Evolutionary conservation across 2,329 filamentous ascomycete species (phyloP).

Genomic region (Aspergillus sp.): DNA sequence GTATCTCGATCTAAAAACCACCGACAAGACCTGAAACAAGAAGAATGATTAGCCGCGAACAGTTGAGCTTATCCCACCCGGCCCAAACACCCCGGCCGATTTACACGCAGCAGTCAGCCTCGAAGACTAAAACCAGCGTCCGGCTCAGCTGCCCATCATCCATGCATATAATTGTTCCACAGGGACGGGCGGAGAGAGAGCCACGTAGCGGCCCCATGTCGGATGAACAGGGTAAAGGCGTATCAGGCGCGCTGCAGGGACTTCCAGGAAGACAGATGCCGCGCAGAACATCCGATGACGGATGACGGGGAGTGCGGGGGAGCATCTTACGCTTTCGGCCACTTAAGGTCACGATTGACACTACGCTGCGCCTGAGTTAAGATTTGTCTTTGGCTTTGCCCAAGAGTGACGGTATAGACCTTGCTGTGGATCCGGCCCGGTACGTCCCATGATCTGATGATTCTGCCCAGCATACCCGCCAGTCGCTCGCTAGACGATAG

Average conservation of each 20-base stretch:
- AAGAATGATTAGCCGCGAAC: background rate
- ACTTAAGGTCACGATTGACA: too few species aligned
- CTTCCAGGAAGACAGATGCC: constrained; percentile 6
- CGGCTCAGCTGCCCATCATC: constrained; percentile 23
- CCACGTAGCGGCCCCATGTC: constrained; percentile 21
- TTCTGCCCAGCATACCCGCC: background rate
- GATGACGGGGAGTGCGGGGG: too few species aligned
- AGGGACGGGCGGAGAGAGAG: constrained; percentile 13
- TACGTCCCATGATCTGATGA: constrained; percentile 2
- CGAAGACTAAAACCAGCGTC: constrained; percentile 4
- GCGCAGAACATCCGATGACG: background rate
- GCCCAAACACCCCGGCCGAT: background rate
- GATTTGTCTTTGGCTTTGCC: background rate
- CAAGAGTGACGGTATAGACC: background rate
- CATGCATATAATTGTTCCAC: constrained; percentile 21
- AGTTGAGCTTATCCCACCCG: background rate
- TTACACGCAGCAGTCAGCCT: constrained; percentile 8
- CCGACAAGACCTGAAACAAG: background rate
- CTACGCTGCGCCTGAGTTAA: too few species aligned
- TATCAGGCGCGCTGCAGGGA: constrained; percentile 19
- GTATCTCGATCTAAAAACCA: background rate
- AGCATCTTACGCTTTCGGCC: too few species aligned
- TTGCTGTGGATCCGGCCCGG: background rate
- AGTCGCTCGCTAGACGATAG: background rate
- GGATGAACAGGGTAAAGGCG: constrained; percentile 8